Base-by-base conservation (phyloP, 805 yeast species). In the Candida krabiensis region DNA sequence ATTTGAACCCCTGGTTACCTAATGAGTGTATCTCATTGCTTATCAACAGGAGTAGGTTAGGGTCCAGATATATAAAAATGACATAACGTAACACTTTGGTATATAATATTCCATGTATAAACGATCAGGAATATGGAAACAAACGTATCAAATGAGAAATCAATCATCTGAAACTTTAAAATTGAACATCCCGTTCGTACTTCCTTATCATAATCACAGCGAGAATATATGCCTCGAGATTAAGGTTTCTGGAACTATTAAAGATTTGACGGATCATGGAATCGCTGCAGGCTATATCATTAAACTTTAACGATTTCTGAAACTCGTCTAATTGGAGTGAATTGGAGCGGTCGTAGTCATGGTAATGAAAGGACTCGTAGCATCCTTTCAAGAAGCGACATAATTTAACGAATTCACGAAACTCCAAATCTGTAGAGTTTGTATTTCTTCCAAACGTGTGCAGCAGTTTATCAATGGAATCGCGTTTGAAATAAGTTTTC, bases 301-400 rank as follows among this genome's bases (percentile, higher is more conserved):
- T 60, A 25, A 49, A 41, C 15, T 32, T 30, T 18, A 61, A 45
- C 5, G 63, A 58, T 31, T 40, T 44, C n/a, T 35, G 34, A 25
- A 61, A 61, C 35, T 61, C 66, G 3, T 47, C 42, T 13, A 55
- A 47, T 19, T 55, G 57, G 19, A 61, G 40, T 19, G 38, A 37
- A 28, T 54, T 53, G 7, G 61, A 55, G 4, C 40, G 31, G 37
- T 60, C 61, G 2, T 37, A 38, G 40, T 61, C 65, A 38, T 59
- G 55, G 41, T 44, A 53, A 16, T 46, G 49, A 39, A 61, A 61
- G 11, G 61, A 56, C 3, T 47, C 53, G 35, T 44, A 53, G 41
- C 64, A 61, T 3, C 63, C 63, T 37, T 60, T 56, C 15, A 60
- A 23, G 35, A 61, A 61, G n/a, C 37, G 40, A 30, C 58, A 50